phyloP scores from a whole-genome alignment of 1,284 basidiomycete species.

The Jaminaea rosea region DNA sequence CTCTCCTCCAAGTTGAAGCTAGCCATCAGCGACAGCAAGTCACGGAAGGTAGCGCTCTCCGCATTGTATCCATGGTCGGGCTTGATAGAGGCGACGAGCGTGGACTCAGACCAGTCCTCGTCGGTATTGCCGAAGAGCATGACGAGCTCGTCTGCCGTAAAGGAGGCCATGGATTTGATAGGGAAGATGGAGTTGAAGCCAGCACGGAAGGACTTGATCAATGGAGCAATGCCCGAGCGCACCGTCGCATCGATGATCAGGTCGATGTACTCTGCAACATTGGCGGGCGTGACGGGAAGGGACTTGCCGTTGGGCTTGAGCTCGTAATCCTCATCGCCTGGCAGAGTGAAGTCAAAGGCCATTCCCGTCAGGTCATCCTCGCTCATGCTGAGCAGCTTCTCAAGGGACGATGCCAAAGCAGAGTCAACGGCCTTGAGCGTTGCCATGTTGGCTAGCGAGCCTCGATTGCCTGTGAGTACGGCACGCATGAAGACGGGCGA shows the following conservation, averaged over 20 bases:
- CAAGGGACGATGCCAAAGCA: constrained; percentile 73
- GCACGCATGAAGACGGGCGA: constrained; percentile 85
- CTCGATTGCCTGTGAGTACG: no score
- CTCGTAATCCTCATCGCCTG: constrained; percentile 79
- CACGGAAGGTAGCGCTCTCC: constrained; percentile 78
- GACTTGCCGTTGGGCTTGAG: constrained; percentile 73
- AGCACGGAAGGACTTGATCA: constrained; percentile 45
- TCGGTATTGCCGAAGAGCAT: constrained; percentile 90
- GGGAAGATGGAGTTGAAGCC: constrained; percentile 71
- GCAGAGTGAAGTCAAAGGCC: constrained; percentile 87
- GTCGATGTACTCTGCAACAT: constrained; percentile 77
- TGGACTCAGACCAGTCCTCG: constrained; percentile 57
- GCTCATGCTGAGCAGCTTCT: constrained; percentile 61
- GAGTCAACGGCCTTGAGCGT: constrained; percentile 66
- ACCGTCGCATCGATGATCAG: constrained; percentile 50
- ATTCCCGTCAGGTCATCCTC: constrained; percentile 61
- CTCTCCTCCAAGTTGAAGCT: constrained; percentile 65
- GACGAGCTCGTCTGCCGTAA: constrained; percentile 84
- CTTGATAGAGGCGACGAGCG: constrained; percentile 80
- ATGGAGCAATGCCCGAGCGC: constrained; percentile 33
- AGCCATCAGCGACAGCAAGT: constrained; percentile 78
- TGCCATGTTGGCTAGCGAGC: no score
- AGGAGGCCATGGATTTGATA: constrained; percentile 75
- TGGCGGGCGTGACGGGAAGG: constrained; percentile 69
- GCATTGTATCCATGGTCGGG: constrained; percentile 97